phyloP scores from a whole-genome alignment of 768 basidiomycete genomes.

The Coprinopsis cinerea region DNA sequence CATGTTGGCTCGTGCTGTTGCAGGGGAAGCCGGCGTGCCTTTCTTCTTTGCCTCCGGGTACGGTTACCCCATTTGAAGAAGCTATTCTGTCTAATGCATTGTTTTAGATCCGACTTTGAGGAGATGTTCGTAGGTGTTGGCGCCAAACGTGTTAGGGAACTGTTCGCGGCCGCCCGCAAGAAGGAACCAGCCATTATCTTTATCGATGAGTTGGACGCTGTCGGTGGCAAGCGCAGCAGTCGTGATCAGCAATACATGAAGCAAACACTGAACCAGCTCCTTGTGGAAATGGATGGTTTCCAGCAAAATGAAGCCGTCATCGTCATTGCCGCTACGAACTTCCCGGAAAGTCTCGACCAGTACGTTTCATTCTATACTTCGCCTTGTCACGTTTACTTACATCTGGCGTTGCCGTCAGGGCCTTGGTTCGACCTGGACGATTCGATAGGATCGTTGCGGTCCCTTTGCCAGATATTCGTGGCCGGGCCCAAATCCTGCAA shows the following conservation, averaged over 20 bases:
- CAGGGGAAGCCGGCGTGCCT: conserved; percentile 96
- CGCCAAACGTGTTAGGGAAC: conserved; percentile 90
- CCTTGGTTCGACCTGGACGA: conserved; percentile 91
- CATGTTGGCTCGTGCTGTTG: conserved; percentile 93
- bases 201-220: conserved; percentile 94
- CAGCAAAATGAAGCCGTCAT: conserved; percentile 90
- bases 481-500: conserved; percentile 84
- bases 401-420: conserved; percentile 39
- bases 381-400: not conserved
- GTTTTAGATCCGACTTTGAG: conserved; percentile 81
- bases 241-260: conserved; percentile 88
- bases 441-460: conserved; percentile 94
- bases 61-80: conserved; percentile 14
- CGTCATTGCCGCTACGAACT: conserved; percentile 96
- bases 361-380: conserved; percentile 30
- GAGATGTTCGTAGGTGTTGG: conserved; percentile 98
- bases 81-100: conserved; percentile 6
- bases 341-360: conserved; percentile 91
- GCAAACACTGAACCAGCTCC: conserved; percentile 91
- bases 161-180: conserved; percentile 91
- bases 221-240: conserved; percentile 82
- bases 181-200: conserved; percentile 97
- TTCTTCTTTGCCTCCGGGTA: conserved; percentile 96
- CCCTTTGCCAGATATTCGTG: conserved; percentile 91
- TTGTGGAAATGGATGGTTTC: conserved; percentile 98